Evolutionary conservation across 106 monocot genomes (phyloP), one percentile per base, ranked within the genome.

Genomic region (Alisma plantagoaquatica): DNA sequence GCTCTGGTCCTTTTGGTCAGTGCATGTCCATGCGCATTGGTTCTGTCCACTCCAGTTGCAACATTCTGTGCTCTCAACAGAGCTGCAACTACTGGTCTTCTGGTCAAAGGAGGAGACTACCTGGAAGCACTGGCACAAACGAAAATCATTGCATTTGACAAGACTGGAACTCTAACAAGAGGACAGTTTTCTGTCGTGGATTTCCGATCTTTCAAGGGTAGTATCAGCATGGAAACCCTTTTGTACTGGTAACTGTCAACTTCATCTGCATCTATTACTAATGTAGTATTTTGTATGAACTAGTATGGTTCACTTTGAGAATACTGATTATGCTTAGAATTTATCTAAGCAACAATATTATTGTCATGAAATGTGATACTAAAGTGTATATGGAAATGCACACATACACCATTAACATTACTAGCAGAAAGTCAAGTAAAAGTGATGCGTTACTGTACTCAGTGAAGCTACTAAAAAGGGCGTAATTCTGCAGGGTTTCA

Each of bases 11-110:
- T 98, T 20, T 78, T 98, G 2, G 96, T 98, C 22, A 90, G 89
- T 27, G 89, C 90, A 21, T 98, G 96, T 57, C 96, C 96, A 29
- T 98, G 96, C 35, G 89, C 90, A 2, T 73, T 98, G 44, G 96
- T 98, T 26, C 70, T 98, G 27, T 98, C 96, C 4, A 98, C 96
- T 14, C 96, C 96, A 0, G 66, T 98, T n/a, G 96, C 90, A 10
- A 90, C 90, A 35, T 98, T 98, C 57, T 98, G 96, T 29, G 75
- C 85, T 0, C 72, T 98, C 1, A 56, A 76, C 15, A 79, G 29
- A 27, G 96, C 96, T 10, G 81, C 96, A 10, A 89, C 47, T 56
- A 64, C 16, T 3, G 96, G 96, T 4, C 73, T 98, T 47, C 71
- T 90, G 8, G 57, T 98, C 43, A 98, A 98, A 77, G 96, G 96